Conservation (phyloP, 2,329 filamentous ascomycete species). For the Apiospora pterosperma region DNA sequence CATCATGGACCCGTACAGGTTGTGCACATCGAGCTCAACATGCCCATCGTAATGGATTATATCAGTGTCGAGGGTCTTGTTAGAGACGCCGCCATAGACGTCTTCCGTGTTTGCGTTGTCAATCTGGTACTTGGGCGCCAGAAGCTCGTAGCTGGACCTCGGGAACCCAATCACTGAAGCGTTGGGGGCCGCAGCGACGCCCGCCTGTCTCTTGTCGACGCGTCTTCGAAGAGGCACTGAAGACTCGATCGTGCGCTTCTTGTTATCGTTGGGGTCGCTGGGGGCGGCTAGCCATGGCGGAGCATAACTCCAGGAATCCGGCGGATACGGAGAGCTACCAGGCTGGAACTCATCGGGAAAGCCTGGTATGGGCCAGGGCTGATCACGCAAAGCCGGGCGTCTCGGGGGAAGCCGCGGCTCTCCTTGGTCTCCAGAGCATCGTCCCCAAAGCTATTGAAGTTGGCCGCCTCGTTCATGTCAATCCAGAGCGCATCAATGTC, state of each 20-base stretch:
- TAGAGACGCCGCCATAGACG: constrained; percentile 47
- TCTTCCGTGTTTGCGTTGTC: constrained; percentile 62
- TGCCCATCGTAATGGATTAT: constrained; percentile 65
- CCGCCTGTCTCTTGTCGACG: background rate
- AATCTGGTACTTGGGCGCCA: constrained; percentile 64
- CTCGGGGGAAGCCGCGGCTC: constrained; percentile 50
- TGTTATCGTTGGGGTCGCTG: background rate
- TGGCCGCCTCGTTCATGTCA: constrained; percentile 59
- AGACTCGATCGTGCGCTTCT: background rate
- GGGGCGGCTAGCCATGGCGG: background rate
- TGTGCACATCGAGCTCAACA: constrained; percentile 72
- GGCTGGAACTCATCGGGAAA: constrained; percentile 69
- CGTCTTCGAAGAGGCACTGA: background rate
- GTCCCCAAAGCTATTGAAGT: constrained; percentile 24
- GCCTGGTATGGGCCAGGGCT: constrained; percentile 63
- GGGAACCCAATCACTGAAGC: background rate
- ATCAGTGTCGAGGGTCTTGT: constrained; percentile 64
- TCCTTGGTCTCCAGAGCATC: background rate
- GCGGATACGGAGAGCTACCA: background rate
- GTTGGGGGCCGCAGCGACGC: background rate
- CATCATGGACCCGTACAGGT: constrained; percentile 77
- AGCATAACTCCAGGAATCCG: background rate
- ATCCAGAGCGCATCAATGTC: constrained; percentile 79
- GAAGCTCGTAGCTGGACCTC: constrained; percentile 12
- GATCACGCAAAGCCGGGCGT: constrained; percentile 59